phyloP scores from a whole-genome alignment of 495 filamentous ascomycete species.

The Xylaria grammica region DNA sequence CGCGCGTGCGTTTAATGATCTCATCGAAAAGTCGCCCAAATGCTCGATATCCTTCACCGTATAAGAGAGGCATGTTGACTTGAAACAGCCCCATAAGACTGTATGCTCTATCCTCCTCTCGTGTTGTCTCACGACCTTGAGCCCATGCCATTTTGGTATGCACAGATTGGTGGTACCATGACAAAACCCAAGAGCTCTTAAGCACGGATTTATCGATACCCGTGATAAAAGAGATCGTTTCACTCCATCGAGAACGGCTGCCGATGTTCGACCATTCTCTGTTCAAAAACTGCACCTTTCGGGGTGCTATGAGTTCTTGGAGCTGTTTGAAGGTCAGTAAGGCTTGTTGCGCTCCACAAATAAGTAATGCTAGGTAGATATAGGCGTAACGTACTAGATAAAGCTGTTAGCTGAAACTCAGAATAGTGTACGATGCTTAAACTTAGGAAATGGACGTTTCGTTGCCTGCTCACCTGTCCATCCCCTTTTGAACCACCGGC shows the following conservation, averaged over 20 bases:
- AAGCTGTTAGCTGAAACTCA: background rate
- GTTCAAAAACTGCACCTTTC: background rate
- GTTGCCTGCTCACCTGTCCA: background rate
- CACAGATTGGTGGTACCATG: background rate
- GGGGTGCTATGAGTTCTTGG: constrained; percentile 2
- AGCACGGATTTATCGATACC: background rate
- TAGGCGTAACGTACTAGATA: background rate
- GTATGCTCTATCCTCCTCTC: constrained; percentile 27
- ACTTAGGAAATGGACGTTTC: background rate
- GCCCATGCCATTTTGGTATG: background rate
- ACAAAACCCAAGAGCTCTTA: background rate
- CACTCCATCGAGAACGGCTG: background rate
- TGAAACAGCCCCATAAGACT: constrained; percentile 29
- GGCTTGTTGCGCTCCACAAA: background rate
- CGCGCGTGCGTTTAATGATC: background rate
- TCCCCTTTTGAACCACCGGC: background rate
- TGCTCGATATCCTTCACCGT: constrained; percentile 27
- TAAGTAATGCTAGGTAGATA: background rate
- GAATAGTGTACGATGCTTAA: background rate
- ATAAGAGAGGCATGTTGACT: constrained; percentile 30
- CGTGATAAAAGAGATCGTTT: background rate
- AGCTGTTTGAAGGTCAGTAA: constrained; percentile 1
- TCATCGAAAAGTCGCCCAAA: constrained; percentile 1
- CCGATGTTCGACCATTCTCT: background rate
- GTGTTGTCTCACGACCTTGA: background rate